Evolutionary conservation across 441 rosid species (phyloP), one percentile per base, ranked within the genome.

Genomic region (Aquilaria agallochum): DNA sequence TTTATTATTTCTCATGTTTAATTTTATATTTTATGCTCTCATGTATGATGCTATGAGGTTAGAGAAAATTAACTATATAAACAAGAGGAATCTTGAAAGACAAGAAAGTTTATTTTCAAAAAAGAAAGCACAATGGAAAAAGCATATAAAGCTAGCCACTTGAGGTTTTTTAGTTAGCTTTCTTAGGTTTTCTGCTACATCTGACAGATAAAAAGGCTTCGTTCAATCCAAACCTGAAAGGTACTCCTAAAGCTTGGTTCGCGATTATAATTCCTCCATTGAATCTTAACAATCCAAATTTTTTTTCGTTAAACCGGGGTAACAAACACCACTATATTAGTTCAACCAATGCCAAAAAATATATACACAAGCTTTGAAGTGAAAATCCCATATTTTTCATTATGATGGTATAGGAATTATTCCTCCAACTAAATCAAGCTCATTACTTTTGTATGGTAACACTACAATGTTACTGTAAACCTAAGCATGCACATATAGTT

Each of bases 41-140:
- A 20, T 20, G 27, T 20, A 20, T 20, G 27, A 20, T 20, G 27
- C 27, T 20, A 20, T 20, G 27, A 20, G 27, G 27, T 20, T 20
- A 20, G 27, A 20, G 27, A 20, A 20, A 20, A 20, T 20, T 20
- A 20, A 20, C 27, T 20, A 20, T 1, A 20, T 20, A 20, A 20
- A 20, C 27, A 55, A 55, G 11, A 40, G 71, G 65, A 50, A 68
- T 67, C 42, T 64, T 57, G 55, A 42, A 34, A 50, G 63, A 46
- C 40, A 58, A 68, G 68, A 20, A 20, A 20, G 1, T 20, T 20
- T 20, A 74, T 63, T 68, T 62, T 59, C 58, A 59, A 62, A 9
- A 34, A 64, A 47, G 31, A 53, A 36, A 62, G 62, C 64, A 45
- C 8, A 31, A 50, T 5, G 15, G 9, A 13, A 3, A 32, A 50